Percentiles rank a stretch among this genome's conserved stretches.
Conservation (phyloP, 2,329 filamentous ascomycete genomes). For the Neonectria magnoliae region DNA sequence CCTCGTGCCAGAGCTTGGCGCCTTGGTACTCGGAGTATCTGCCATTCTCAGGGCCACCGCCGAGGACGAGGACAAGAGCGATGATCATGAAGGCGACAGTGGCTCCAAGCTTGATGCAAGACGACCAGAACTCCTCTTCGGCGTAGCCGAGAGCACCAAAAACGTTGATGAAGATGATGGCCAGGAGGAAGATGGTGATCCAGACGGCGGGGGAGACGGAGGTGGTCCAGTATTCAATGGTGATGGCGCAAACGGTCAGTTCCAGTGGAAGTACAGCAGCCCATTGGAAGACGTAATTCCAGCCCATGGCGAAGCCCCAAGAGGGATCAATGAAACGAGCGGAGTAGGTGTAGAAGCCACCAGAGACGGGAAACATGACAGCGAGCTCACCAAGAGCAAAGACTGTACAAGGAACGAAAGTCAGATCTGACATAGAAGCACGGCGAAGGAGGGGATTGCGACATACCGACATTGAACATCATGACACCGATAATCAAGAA, state of each 20-base stretch:
- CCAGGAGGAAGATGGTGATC: constrained; percentile 63
- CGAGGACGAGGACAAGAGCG: constrained; percentile 65
- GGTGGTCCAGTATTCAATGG: constrained; percentile 62
- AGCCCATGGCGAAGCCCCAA: constrained; percentile 66
- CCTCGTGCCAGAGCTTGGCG: constrained; percentile 46
- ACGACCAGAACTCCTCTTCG: constrained; percentile 67
- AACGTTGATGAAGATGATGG: constrained; percentile 62
- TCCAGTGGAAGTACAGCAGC: constrained; percentile 60
- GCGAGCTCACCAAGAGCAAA: constrained; percentile 70
- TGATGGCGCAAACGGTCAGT: constrained; percentile 62
- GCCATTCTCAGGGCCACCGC: constrained; percentile 62
- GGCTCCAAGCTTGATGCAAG: constrained; percentile 64
- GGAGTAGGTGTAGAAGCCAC: constrained; percentile 71
- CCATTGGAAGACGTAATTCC: constrained; percentile 60
- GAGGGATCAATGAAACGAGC: constrained; percentile 70
- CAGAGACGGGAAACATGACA: constrained; percentile 70
- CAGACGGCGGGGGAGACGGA: constrained; percentile 61
- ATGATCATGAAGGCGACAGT: constrained; percentile 71
- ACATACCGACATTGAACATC: constrained; percentile 64
- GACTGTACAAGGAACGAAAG: constrained; percentile 44
- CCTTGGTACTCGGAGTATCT: constrained; percentile 57
- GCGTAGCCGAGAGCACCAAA: constrained; percentile 65
- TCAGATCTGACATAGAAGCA: constrained; percentile 14
- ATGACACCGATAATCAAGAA: constrained; percentile 68
- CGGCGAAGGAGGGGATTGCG: not conserved